A percentile compares a stretch with the other conserved stretches of the same genome.
phyloP scores from a whole-genome alignment of 2,329 filamentous ascomycete genomes.

The Xylaria sp. region DNA sequence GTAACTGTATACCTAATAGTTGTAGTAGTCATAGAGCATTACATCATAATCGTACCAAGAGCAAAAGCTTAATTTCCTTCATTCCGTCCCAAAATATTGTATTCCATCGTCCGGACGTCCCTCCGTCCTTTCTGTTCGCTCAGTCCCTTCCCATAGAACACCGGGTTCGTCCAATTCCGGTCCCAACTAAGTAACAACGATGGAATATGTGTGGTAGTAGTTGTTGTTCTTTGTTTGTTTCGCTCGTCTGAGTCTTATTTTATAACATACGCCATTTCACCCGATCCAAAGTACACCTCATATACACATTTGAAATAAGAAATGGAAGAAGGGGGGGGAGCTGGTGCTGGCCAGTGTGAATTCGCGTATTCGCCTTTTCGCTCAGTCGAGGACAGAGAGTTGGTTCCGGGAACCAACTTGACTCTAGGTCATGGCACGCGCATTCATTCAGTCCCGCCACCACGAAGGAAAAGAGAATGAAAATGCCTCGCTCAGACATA shows the following conservation, averaged over 20 bases:
- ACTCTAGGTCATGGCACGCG: not conserved
- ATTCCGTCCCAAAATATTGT: conserved; percentile 1
- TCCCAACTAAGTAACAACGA: not conserved
- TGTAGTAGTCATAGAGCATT: conserved; percentile 27
- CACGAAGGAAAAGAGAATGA: not conserved
- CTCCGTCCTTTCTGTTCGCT: not conserved
- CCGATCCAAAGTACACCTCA: conserved; percentile 30
- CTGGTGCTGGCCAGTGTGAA: not conserved
- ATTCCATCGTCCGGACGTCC: not conserved
- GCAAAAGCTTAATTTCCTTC: conserved; percentile 5
- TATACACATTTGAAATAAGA: conserved; percentile 23
- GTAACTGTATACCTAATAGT: conserved; percentile 15
- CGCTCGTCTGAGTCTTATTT: conserved; percentile 4
- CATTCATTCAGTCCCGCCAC: too few species aligned
- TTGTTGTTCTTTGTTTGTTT: not conserved
- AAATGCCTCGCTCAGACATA: conserved; percentile 57
- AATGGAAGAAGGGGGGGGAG: not conserved
- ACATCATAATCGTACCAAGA: conserved; percentile 28
- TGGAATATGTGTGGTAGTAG: not conserved
- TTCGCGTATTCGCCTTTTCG: not conserved
- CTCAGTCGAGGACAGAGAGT: too few species aligned
- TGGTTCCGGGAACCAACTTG: not conserved
- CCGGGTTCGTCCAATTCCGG: not conserved
- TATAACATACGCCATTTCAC: conserved; percentile 20
- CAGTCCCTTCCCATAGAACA: not conserved